Evolutionary conservation across 2,329 filamentous ascomycete species (phyloP).

Genomic region (Neofusicoccum laricinum): DNA sequence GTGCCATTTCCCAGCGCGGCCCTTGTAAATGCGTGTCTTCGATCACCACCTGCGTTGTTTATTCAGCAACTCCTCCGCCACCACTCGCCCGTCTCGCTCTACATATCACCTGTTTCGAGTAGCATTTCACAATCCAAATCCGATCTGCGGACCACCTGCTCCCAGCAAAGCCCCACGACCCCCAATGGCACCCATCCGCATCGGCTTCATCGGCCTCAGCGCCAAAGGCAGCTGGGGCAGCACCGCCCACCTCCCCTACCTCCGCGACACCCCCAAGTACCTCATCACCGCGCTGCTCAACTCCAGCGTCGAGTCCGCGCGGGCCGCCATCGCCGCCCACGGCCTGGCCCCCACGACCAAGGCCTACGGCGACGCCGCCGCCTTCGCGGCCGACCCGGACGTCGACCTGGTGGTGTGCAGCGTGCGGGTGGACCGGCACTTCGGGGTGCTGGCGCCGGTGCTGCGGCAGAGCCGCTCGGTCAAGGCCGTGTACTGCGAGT

Average conservation of each 20-base stretch:
- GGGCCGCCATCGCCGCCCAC: slow-evolving; percentile 41
- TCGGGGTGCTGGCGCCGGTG: slow-evolving; percentile 40
- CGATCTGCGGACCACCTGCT: background rate
- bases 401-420: slow-evolving; percentile 49
- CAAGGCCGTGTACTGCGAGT: slow-evolving; percentile 52
- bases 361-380: slow-evolving; percentile 43
- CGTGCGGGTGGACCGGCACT: slow-evolving; percentile 45
- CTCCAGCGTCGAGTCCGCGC: slow-evolving; percentile 42
- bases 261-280: slow-evolving; percentile 37
- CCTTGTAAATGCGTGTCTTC: background rate
- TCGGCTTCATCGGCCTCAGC: slow-evolving; percentile 34
- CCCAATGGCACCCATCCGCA: slow-evolving; percentile 27
- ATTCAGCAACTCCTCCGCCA: no score
- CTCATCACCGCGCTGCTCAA: slow-evolving; percentile 52
- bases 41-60: background rate
- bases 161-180: background rate
- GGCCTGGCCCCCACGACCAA: slow-evolving; percentile 38
- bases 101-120: background rate
- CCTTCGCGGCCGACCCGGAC: slow-evolving; percentile 45
- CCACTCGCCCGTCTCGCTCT: background rate
- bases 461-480: slow-evolving; percentile 33
- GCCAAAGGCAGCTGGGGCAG: slow-evolving; percentile 37
- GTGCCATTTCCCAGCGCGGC: background rate
- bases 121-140: background rate
- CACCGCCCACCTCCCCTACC: slow-evolving; percentile 38